A percentile compares a stretch with the other conserved stretches of the same genome.
These are phyloP conservation scores for Umbelopsis sp. DNA, from an alignment of 192 early-diverging fungal genomes.

Conservation along the genomic window DNA sequence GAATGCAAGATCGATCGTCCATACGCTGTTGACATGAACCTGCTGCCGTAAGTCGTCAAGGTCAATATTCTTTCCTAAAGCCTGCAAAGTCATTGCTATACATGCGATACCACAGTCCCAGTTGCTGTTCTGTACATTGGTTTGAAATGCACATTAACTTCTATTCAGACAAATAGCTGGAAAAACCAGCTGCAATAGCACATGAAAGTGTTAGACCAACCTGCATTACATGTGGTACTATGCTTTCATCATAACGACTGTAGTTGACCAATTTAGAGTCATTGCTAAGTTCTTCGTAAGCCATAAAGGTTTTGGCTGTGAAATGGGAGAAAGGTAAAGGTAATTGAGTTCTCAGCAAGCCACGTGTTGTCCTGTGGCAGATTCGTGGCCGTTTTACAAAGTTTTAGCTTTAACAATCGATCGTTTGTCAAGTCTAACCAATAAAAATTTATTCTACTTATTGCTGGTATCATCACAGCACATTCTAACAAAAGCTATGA, in stretches of 20 bases:
- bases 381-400: too few relatives aligned
- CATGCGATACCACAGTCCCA: constrained; percentile 94
- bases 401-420: too few relatives aligned
- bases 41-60: constrained; percentile 59
- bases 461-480: too few relatives aligned
- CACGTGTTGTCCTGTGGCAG: constrained; percentile 5
- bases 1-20: constrained; percentile 91
- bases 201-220: background rate
- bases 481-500: too few relatives aligned
- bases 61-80: constrained; percentile 58
- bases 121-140: constrained; percentile 32
- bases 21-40: constrained; percentile 67
- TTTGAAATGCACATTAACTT: constrained; percentile 1
- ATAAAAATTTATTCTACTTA: too few relatives aligned
- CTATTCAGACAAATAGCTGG: background rate
- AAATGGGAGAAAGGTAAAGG: background rate
- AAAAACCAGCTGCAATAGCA: background rate
- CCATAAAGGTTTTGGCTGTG: background rate
- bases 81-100: constrained; percentile 76
- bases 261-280: constrained; percentile 29
- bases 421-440: too few relatives aligned
- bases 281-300: background rate
- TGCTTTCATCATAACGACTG: constrained; percentile 24
- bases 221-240: constrained; percentile 36
- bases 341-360: background rate